Evolutionary conservation across 441 rosid species (phyloP), one percentile per base, ranked within the genome.

Genomic region (Syzygium malaccense): DNA sequence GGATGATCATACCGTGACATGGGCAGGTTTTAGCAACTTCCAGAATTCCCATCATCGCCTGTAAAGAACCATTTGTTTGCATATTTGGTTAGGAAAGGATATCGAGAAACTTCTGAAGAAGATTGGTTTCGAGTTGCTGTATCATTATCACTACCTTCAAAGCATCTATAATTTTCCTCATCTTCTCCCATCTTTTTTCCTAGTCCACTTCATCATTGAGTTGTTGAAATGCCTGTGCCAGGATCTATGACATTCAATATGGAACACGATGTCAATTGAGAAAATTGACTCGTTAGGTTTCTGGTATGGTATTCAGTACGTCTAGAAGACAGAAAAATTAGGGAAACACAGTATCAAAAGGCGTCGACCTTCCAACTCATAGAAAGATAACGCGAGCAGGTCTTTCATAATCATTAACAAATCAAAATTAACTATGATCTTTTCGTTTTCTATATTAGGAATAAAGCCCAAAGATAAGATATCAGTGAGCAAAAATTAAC

Each of bases 41-140:
- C 89, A 91, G 79, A 89, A 93, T 88, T 90, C 93, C 95, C 62
- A 86, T 88, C 20, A 95, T 89, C 26, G 91, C 94, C 95, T 94
- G 91, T 25, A 85, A 9, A 88, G 58, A 54, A 56, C 86, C 33
- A 51, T 78, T 54, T n/a, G 23, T 30, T 71, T 71, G 83, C 37
- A 14, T 32, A 30, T 32, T 30, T 30, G 45, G 33, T 30, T 30
- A 71, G 45, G 37, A 71, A 45, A 45, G 14, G 37, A 30, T 30
- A 71, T 45, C 85, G 26, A 30, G 71, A 32, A 41, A 19, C 17
- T 54, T 54, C 55, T 15, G 55, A 54, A 54, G 17, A 54, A 54
- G 55, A 54, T 54, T 54, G 55, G 55, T 4, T 54, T 14, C 5
- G 55, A 54, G 55, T 54, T 15, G 55, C 55, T 14, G 6, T 54